A percentile compares a stretch with the other conserved stretches of the same genome.
phyloP scores from a whole-genome alignment of 2,329 filamentous ascomycete species.

The Decorospora gaudefroyi region DNA sequence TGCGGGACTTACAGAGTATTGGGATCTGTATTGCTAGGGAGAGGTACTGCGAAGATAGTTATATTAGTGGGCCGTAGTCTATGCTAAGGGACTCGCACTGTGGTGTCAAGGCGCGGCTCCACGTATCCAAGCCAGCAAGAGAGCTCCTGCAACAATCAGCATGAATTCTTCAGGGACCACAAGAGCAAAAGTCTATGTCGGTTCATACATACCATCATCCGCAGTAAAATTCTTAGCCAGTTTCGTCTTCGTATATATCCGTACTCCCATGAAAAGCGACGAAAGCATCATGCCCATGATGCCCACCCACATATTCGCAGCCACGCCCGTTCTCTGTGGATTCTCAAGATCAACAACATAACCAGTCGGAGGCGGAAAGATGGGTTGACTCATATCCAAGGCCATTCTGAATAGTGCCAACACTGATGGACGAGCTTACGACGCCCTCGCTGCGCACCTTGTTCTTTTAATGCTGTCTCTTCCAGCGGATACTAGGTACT shows the following conservation, averaged over 20 bases:
- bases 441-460: no score
- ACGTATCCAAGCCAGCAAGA: conserved; percentile 21
- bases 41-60: no score
- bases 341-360: conserved; percentile 36
- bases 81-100: no score
- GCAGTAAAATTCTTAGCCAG: conserved; percentile 26
- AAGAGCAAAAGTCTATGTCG: no score
- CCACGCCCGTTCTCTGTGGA: conserved; percentile 21
- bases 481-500: no score
- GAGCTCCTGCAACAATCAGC: conserved; percentile 8
- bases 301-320: conserved; percentile 25
- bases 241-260: conserved; percentile 32
- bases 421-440: no score
- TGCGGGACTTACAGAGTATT: conserved; percentile 11
- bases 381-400: conserved; percentile 16
- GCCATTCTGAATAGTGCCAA: no score
- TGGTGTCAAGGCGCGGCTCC: background rate
- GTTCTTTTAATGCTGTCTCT: no score
- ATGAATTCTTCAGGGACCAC: background rate
- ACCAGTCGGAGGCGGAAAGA: conserved; percentile 31
- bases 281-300: conserved; percentile 28
- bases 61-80: no score
- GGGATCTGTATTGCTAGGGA: conserved; percentile 16
- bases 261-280: conserved; percentile 27
- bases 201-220: conserved; percentile 42